Evolutionary conservation across 2,329 filamentous ascomycete genomes (phyloP), one percentile per base, ranked within the genome.

Genomic region (Aspergillus jensenii): DNA sequence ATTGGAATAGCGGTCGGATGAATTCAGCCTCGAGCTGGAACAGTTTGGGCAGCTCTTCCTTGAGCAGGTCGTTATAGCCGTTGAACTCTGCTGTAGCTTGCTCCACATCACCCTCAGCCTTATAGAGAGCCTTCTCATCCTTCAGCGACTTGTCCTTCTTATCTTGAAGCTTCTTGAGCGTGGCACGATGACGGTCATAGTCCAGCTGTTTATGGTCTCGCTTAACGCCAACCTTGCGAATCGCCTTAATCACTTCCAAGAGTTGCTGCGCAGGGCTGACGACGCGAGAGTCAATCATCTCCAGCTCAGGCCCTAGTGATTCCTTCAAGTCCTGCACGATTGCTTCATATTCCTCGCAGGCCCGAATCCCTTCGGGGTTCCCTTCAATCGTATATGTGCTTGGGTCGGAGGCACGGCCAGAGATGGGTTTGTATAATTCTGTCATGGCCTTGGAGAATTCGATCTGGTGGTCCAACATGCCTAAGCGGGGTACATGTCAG

Each of bases 381-480:
- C 92, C 92, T 76, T 96, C 89, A 45, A 88, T 81, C 55, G 89
- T 84, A 64, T 91, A 84, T 8, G 90, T 90, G 68, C 93, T 89
- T 9, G 95, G 95, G 76, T 99, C 95, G 46, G 93, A 98, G 76
- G 96, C 85, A 71, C 95, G 90, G 55, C 95, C 95, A 55, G 93
- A 97, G 68, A 99, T 99, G 66, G 95, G 95, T 75, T 96, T 96
- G 83, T 99, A 99, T 69, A 99, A 89, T 76, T 99, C 95, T 63
- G 90, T 89, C 81, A 96, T 93, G 65, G 93, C 91, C 78, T 96
- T 87, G 68, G 93, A 96, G 80, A 99, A 99, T 74, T 96, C 93
- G 77, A 99, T 98, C 80, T 99, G 95, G 78, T 98, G 93, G 72
- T 82, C 86, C 69, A 99, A 85, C 95, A 99, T 99, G 82, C 90